These are phyloP conservation scores for Lasiodiplodia citricola DNA, from an alignment of 2,329 filamentous ascomycete genomes.

Conservation along the genomic window DNA sequence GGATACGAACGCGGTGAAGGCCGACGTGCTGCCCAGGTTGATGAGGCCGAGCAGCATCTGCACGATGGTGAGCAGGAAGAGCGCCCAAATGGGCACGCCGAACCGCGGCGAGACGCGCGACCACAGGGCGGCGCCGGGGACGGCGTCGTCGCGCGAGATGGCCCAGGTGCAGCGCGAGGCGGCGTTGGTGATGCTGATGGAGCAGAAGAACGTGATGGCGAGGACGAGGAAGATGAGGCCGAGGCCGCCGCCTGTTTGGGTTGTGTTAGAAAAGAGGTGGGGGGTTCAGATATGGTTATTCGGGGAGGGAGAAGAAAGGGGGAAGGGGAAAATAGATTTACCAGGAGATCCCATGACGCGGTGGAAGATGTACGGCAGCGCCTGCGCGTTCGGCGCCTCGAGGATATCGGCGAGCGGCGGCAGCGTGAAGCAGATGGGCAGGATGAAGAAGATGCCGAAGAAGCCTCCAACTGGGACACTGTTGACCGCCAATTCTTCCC, in stretches of 20 bases:
- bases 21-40: conserved; percentile 54
- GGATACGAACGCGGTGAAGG: conserved; percentile 57
- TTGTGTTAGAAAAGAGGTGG: too few relatives aligned
- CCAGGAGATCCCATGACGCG: conserved; percentile 50
- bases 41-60: conserved; percentile 58
- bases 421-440: conserved; percentile 60
- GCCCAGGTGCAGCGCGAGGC: conserved; percentile 56
- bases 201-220: conserved; percentile 59
- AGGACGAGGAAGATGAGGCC: conserved; percentile 58
- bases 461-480: conserved; percentile 60
- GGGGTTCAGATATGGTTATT: too few relatives aligned
- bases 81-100: conserved; percentile 45
- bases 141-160: conserved; percentile 51
- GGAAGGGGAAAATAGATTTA: conserved; percentile 26
- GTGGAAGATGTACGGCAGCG: conserved; percentile 58
- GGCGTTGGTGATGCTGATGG: conserved; percentile 59
- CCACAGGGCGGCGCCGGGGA: conserved; percentile 49
- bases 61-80: conserved; percentile 51
- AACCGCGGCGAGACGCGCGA: conserved; percentile 21
- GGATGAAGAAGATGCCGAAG: conserved; percentile 61
- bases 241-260: conserved; percentile 47
- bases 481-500: conserved; percentile 43
- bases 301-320: conserved; percentile 30
- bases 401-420: conserved; percentile 55
- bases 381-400: conserved; percentile 53